Evolutionary conservation across 2,329 filamentous ascomycete species (phyloP).

Genomic region (Epichloe gansuensis): DNA sequence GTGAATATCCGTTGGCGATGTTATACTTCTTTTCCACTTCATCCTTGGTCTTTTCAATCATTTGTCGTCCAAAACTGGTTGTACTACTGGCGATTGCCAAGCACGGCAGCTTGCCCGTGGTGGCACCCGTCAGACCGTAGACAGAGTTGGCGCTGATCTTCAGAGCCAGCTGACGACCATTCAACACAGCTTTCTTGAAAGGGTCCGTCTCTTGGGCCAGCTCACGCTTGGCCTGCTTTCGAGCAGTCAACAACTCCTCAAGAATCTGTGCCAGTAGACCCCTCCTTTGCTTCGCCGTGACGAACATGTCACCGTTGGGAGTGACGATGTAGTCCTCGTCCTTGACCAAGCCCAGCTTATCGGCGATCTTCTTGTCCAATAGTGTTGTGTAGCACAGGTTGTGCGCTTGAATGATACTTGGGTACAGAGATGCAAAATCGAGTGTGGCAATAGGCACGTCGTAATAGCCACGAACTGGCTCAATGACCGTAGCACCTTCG

Average conservation of each 20-base stretch:
- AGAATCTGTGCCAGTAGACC: conserved; percentile 89
- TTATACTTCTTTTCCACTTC: conserved; percentile 85
- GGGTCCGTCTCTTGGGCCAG: conserved; percentile 79
- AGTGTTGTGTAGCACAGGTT: conserved; percentile 97
- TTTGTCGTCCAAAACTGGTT: conserved; percentile 90
- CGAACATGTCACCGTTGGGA: conserved; percentile 87
- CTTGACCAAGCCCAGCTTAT: conserved; percentile 64
- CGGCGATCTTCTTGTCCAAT: conserved; percentile 56
- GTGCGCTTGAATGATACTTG: conserved; percentile 97
- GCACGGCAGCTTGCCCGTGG: conserved; percentile 89
- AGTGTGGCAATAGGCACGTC: conserved; percentile 90
- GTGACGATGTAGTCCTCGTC: conserved; percentile 95
- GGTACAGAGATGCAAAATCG: conserved; percentile 97
- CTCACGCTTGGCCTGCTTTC: conserved; percentile 91
- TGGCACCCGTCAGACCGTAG: conserved; percentile 93
- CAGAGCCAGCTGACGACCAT: conserved; percentile 89
- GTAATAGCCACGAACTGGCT: conserved; percentile 87
- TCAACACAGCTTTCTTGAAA: conserved; percentile 95
- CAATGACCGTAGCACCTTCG: conserved; percentile 94
- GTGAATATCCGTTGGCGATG: conserved; percentile 85
- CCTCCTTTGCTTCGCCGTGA: conserved; percentile 77
- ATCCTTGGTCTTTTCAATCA: conserved; percentile 97
- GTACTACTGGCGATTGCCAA: conserved; percentile 92
- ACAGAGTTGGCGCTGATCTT: conserved; percentile 97
- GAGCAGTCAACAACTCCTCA: conserved; percentile 78